A percentile compares a stretch with the other conserved stretches of the same genome.
Conservation (phyloP, 1,284 basidiomycete genomes). For the Cutaneotrichosporon dermatis region DNA sequence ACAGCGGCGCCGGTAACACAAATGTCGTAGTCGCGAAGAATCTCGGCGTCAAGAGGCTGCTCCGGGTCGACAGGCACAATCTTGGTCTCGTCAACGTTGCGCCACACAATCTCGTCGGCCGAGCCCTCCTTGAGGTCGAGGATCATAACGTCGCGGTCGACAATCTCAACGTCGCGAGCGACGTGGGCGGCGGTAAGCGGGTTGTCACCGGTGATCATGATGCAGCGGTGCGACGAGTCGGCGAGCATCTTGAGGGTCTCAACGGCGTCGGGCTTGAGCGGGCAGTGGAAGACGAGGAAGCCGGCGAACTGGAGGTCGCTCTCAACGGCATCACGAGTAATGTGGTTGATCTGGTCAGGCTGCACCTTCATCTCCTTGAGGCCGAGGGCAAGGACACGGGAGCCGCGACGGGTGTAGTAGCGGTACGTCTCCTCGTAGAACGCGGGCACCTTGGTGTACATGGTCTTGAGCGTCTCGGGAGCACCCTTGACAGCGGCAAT, state of each 20-base stretch:
- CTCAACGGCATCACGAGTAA: slow-evolving; percentile 74
- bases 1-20: slow-evolving; percentile 90
- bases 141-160: slow-evolving; percentile 86
- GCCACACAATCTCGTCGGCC: slow-evolving; percentile 72
- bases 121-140: slow-evolving; percentile 81
- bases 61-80: slow-evolving; percentile 75
- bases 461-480: slow-evolving; percentile 84
- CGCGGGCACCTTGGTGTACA: slow-evolving; percentile 69
- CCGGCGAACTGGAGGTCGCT: slow-evolving; percentile 72
- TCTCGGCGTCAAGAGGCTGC: slow-evolving; percentile 66
- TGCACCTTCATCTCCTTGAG: slow-evolving; percentile 72
- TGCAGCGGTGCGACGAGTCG: slow-evolving; percentile 91
- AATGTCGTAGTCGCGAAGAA: slow-evolving; percentile 84
- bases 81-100: slow-evolving; percentile 82
- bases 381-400: slow-evolving; percentile 83
- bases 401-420: slow-evolving; percentile 83
- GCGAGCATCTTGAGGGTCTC: slow-evolving; percentile 83
- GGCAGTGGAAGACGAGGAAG: slow-evolving; percentile 94
- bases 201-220: slow-evolving; percentile 98
- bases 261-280: slow-evolving; percentile 87
- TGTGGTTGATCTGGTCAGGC: slow-evolving; percentile 74
- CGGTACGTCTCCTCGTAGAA: slow-evolving; percentile 90
- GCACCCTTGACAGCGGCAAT: slow-evolving; percentile 80
- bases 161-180: slow-evolving; percentile 88
- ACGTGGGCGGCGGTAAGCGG: slow-evolving; percentile 92